Evolutionary conservation across 2,329 filamentous ascomycete species (phyloP).

Genomic region (Pseudocercospora crystallina): DNA sequence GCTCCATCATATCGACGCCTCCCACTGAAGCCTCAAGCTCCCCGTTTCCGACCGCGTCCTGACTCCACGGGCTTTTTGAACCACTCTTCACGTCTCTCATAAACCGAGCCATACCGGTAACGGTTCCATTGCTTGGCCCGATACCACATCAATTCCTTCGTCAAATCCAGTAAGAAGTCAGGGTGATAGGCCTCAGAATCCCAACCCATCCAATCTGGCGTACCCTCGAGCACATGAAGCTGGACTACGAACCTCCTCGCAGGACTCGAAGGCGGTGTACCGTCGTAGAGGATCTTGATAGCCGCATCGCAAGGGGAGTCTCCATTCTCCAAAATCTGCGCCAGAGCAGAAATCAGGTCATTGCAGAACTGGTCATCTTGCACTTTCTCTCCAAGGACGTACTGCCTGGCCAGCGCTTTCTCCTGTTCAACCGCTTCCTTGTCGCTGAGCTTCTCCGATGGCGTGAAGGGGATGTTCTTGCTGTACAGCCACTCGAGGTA

Average conservation of each 20-base stretch:
- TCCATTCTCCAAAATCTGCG: neutral
- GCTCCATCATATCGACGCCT: no score
- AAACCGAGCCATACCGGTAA: no score
- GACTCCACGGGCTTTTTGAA: no score
- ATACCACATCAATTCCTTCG: no score
- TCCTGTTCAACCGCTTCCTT: no score
- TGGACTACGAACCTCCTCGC: neutral
- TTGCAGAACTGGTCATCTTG: slow-evolving; percentile 9
- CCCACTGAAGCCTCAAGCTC: no score
- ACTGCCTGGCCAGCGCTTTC: neutral
- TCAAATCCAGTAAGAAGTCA: no score
- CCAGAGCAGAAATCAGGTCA: neutral
- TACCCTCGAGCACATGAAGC: neutral
- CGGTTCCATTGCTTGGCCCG: no score
- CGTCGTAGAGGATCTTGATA: neutral
- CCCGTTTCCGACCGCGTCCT: no score
- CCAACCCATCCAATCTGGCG: no score
- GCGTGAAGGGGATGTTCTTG: neutral
- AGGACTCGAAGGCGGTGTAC: neutral
- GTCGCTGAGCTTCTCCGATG: no score
- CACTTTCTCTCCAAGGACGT: slow-evolving; percentile 14
- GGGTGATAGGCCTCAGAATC: no score
- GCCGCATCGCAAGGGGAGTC: neutral
- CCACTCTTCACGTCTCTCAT: neutral
- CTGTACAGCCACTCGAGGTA: slow-evolving; percentile 17